These are phyloP conservation scores for Intubia oerlemansii DNA, from an alignment of 2,329 filamentous ascomycete genomes.

Conservation along the genomic window DNA sequence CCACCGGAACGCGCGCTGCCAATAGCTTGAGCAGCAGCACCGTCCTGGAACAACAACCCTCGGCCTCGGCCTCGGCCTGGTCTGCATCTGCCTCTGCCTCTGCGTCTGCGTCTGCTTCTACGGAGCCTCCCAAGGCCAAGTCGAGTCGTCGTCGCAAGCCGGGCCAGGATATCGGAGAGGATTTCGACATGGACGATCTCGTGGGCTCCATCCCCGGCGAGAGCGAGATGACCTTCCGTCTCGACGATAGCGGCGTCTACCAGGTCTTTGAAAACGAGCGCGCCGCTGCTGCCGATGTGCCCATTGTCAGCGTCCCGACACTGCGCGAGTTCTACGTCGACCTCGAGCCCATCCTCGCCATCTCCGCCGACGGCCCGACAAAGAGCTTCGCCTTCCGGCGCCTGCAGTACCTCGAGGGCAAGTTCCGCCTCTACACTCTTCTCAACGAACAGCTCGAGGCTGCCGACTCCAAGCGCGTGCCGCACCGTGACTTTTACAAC, in stretches of 20 bases:
- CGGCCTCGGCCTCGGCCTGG: background rate
- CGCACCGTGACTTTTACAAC: slow-evolving; percentile 97
- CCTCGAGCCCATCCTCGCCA: slow-evolving; percentile 62
- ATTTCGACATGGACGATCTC: slow-evolving; percentile 67
- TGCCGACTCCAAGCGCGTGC: slow-evolving; percentile 91
- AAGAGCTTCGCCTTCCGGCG: slow-evolving; percentile 95
- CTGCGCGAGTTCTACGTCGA: slow-evolving; percentile 93
- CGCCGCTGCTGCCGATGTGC: slow-evolving; percentile 38
- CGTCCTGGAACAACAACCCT: slow-evolving; percentile 13
- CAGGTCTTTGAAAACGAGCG: slow-evolving; percentile 65
- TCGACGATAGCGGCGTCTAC: slow-evolving; percentile 74
- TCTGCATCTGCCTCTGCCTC: too few relatives aligned
- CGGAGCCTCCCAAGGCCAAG: slow-evolving; percentile 8
- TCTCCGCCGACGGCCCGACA: slow-evolving; percentile 88
- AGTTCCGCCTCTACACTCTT: slow-evolving; percentile 85
- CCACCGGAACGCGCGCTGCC: slow-evolving; percentile 12
- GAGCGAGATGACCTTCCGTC: slow-evolving; percentile 50
- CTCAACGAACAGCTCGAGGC: slow-evolving; percentile 97
- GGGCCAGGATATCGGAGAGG: slow-evolving; percentile 75
- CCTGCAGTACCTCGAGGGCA: slow-evolving; percentile 86
- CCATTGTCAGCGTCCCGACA: slow-evolving; percentile 69
- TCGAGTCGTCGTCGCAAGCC: slow-evolving; percentile 52
- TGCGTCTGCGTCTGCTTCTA: background rate
- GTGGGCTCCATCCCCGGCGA: slow-evolving; percentile 51
- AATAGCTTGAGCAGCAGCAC: slow-evolving; percentile 22